phyloP scores from a whole-genome alignment of 768 basidiomycete genomes.

The Termitomyces bulborhizus region DNA sequence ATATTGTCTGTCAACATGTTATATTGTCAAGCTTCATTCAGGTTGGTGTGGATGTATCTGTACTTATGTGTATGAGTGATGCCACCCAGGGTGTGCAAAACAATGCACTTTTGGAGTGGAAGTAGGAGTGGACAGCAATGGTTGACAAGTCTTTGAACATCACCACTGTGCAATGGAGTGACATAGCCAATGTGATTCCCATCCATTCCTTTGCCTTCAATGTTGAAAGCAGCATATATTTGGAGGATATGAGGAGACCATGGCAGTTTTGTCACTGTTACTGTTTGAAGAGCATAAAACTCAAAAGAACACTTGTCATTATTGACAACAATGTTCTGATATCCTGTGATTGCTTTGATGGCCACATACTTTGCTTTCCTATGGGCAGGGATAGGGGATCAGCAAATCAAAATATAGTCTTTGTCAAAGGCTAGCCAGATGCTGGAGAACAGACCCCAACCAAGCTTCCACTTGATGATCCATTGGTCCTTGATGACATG shows the following conservation, averaged over 20 bases:
- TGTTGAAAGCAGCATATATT: neutral
- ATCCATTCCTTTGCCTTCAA: neutral
- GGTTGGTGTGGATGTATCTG: neutral
- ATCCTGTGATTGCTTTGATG: neutral
- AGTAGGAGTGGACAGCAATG: neutral
- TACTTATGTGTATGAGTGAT: neutral
- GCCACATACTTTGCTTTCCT: neutral
- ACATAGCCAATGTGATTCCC: neutral
- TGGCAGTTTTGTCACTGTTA: neutral
- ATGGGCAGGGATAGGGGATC: neutral
- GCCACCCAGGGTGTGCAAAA: neutral
- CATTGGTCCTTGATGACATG: neutral
- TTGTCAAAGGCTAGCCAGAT: neutral
- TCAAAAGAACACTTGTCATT: slow-evolving; percentile 2
- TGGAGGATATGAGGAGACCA: neutral
- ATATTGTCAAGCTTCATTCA: neutral
- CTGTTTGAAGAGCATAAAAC: neutral
- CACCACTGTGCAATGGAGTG: neutral
- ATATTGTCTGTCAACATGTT: neutral
- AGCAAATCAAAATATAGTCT: neutral
- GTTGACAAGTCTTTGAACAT: neutral
- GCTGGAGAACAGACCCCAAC: neutral
- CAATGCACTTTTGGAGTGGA: neutral
- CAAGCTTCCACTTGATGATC: neutral
- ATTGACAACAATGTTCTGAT: neutral